phyloP scores from a whole-genome alignment of 805 yeast genomes.

The Limtongia smithiae region DNA sequence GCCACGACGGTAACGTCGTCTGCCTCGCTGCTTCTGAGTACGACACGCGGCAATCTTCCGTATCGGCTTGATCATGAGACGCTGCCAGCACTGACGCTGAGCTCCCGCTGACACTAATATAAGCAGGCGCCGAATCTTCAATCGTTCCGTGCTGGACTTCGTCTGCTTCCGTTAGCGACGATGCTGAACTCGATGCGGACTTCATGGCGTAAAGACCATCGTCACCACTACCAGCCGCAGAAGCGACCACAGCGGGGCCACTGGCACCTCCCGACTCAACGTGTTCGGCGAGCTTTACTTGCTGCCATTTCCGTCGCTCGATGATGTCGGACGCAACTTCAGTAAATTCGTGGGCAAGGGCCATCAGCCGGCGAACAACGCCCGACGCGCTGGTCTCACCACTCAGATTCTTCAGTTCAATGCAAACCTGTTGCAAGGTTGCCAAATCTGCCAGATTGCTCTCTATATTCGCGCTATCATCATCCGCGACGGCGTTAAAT shows the following conservation, averaged over 20 bases:
- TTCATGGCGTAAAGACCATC: background rate
- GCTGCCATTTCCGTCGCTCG: constrained; percentile 12
- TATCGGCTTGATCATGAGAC: background rate
- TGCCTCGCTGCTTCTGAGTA: constrained; percentile 16
- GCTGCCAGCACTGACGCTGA: background rate
- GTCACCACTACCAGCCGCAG: constrained; percentile 2
- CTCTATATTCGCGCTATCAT: constrained; percentile 12
- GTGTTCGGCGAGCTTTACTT: constrained; percentile 8
- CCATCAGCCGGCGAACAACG: constrained; percentile 15
- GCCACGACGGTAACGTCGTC: constrained; percentile 23
- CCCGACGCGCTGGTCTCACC: constrained; percentile 17
- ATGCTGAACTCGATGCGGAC: background rate
- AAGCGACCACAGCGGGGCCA: too few relatives aligned
- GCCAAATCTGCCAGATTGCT: constrained; percentile 13
- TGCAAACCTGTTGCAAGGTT: constrained; percentile 7
- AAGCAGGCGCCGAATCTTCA: background rate
- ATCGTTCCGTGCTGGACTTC: background rate
- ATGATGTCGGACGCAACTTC: constrained; percentile 22
- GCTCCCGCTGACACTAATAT: background rate
- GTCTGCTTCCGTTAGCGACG: constrained; percentile 2
- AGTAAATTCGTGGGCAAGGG: constrained; percentile 18
- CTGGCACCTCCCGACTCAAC: background rate
- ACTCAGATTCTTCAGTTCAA: constrained; percentile 10
- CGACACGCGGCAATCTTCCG: constrained; percentile 10
- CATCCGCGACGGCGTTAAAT: constrained; percentile 21